Percentiles rank a stretch among this genome's conserved stretches.
Evolutionary conservation across 2,329 filamentous ascomycete genomes (phyloP).

Genomic region (Grosmannia serpens): DNA sequence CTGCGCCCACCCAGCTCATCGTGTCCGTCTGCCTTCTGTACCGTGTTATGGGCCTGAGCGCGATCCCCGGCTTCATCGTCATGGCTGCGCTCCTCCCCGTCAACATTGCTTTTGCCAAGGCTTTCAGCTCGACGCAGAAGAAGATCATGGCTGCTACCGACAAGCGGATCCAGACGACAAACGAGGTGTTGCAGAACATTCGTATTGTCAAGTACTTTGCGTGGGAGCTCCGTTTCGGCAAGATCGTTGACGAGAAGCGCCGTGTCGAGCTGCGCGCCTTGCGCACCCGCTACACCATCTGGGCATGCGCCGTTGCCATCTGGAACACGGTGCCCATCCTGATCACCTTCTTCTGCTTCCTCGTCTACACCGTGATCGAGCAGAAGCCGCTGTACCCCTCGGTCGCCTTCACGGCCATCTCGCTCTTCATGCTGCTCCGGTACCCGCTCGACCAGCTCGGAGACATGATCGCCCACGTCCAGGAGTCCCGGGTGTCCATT

Average conservation of each 20-base stretch:
- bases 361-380: conserved; percentile 85
- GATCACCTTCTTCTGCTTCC: conserved; percentile 93
- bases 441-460: conserved; percentile 91
- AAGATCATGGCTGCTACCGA: conserved; percentile 87
- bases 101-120: conserved; percentile 79
- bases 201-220: conserved; percentile 99
- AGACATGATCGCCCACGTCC: conserved; percentile 97
- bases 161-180: conserved; percentile 90
- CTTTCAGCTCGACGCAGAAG: conserved; percentile 79
- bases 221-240: conserved; percentile 87
- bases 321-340: conserved; percentile 94
- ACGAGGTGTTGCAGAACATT: conserved; percentile 94
- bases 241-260: conserved; percentile 82
- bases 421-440: conserved; percentile 85
- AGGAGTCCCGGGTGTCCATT: conserved; percentile 93
- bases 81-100: conserved; percentile 83
- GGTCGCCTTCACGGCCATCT: conserved; percentile 89
- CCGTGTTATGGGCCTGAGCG: conserved; percentile 81
- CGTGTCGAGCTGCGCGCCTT: conserved; percentile 65
- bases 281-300: conserved; percentile 75
- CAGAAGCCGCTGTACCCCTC: conserved; percentile 83
- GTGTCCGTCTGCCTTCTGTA: conserved; percentile 77
- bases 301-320: conserved; percentile 82
- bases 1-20: conserved; percentile 77
- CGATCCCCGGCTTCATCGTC: conserved; percentile 82